Base-by-base conservation (phyloP, 768 basidiomycete species). In the Ephemerocybe angulata region DNA sequence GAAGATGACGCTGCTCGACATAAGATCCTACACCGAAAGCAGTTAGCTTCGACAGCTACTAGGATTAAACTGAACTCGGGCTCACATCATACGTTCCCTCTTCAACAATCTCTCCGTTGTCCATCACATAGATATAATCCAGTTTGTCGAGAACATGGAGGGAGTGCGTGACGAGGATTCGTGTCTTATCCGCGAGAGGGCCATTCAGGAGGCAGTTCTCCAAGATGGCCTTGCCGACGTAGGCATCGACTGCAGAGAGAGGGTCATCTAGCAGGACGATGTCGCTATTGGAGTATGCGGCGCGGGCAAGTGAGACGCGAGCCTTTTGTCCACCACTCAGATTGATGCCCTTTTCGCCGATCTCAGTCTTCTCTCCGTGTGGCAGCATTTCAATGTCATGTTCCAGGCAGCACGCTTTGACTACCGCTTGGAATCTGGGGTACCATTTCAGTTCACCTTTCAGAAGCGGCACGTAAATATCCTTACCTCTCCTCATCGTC, bases 181-280 rank as follows among this genome's bases (percentile, higher is more conserved):
- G 71, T 0, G 86, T 87, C 43, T 80, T 75, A 44, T 71, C 63
- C 0, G 77, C 72, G 21, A 86, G 65, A 2, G 84, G 82, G 0
- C 84, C 80, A 19, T 65, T 65, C 19, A 82, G 67, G 4, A 89
- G 64, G 60, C 86, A 87, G 37, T 85, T 71, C 19, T 88, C 80
- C 3, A 88, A 60, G 48, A 88, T 80, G 27, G 75, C 75, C 59
- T 84, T 83, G 10, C 86, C 85, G 4, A 91, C 89, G 59, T 87
- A 83, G 0, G 88, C 82, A 58, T 92, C 90, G 7, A 92, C 84
- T 0, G 90, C 89, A 31, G 84, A 83, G 30, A 93, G 78, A 15
- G 90, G 87, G 63, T 94, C 91, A 62, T 94, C 90, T 27, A 93
- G 76, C 13, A 93, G 78, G 38, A 90, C 82, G 51, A 93, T 77